A percentile compares a stretch with the other conserved stretches of the same genome.
Conservation (phyloP, 805 yeast species). For the Saccharomycopsis sp. region DNA sequence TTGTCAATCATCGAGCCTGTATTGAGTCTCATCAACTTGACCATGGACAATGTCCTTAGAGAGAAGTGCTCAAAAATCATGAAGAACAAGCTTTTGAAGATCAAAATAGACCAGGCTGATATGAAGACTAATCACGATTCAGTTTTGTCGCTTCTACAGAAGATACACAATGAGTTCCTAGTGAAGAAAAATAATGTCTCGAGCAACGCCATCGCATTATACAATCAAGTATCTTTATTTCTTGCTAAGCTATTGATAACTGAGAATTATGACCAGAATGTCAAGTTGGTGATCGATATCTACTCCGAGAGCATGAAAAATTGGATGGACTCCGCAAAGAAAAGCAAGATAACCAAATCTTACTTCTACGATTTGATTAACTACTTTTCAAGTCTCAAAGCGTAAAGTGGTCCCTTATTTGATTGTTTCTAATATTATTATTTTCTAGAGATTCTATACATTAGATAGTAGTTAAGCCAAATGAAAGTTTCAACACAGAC, state of each 20-base stretch:
- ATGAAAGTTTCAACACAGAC: no score
- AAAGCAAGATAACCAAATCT: conserved; percentile 43
- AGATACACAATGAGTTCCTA: conserved; percentile 38
- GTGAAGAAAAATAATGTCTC: conserved; percentile 31
- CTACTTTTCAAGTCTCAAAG: conserved; percentile 26
- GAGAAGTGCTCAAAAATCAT: conserved; percentile 69
- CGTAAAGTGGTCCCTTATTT: not conserved
- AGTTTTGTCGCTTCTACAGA: conserved; percentile 28
- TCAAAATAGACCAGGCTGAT: conserved; percentile 27
- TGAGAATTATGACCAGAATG: conserved; percentile 29
- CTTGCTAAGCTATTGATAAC: conserved; percentile 48
- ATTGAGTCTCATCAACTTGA: conserved; percentile 52
- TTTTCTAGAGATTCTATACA: no score
- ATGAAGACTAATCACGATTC: conserved; percentile 10
- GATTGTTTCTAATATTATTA: not conserved
- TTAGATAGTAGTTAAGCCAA: no score
- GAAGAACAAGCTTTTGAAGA: conserved; percentile 51
- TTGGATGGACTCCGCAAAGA: conserved; percentile 47
- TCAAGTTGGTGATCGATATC: conserved; percentile 44
- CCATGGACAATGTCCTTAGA: conserved; percentile 64
- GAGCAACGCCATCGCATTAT: conserved; percentile 39
- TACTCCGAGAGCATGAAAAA: conserved; percentile 49
- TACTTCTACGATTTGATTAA: conserved; percentile 74
- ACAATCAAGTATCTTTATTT: conserved; percentile 60
- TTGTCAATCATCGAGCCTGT: conserved; percentile 48